These are phyloP conservation scores for Lyophyllum semitale DNA, from an alignment of 768 basidiomycete genomes.

Conservation along the genomic window DNA sequence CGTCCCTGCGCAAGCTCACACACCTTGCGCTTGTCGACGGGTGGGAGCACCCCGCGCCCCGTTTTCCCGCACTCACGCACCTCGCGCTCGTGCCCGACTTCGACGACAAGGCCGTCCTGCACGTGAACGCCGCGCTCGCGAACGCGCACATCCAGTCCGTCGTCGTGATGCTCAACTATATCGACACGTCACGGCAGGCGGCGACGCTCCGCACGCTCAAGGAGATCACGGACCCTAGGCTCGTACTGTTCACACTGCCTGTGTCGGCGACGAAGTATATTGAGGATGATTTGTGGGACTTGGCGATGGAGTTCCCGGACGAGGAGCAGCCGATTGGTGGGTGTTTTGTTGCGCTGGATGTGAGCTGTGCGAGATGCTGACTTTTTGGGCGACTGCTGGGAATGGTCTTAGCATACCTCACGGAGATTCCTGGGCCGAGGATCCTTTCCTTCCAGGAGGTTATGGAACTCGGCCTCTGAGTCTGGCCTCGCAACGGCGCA, in stretches of 20 bases:
- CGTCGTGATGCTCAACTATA: constrained; percentile 14
- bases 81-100: constrained; percentile 12
- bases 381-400: background rate
- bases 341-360: background rate
- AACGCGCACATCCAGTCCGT: constrained; percentile 10
- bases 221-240: constrained; percentile 7
- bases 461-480: constrained; percentile 3
- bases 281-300: constrained; percentile 22
- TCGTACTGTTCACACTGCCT: constrained; percentile 19
- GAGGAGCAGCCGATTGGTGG: constrained; percentile 15
- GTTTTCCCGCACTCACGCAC: constrained; percentile 16
- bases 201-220: constrained; percentile 3
- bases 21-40: constrained; percentile 11
- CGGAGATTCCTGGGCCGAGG: constrained; percentile 7
- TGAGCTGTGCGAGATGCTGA: background rate
- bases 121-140: constrained; percentile 7
- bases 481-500: too few species aligned
- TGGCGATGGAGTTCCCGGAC: constrained; percentile 19
- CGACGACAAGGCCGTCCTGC: constrained; percentile 1
- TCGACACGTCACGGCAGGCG: background rate
- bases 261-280: constrained; percentile 12
- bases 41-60: constrained; percentile 7
- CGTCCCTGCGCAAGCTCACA: constrained; percentile 7
- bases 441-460: constrained; percentile 14
- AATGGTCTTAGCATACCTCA: constrained; percentile 6